Evolutionary conservation across 2,329 filamentous ascomycete species (phyloP), one percentile per base, ranked within the genome.

Genomic region (Penicillium sp.): DNA sequence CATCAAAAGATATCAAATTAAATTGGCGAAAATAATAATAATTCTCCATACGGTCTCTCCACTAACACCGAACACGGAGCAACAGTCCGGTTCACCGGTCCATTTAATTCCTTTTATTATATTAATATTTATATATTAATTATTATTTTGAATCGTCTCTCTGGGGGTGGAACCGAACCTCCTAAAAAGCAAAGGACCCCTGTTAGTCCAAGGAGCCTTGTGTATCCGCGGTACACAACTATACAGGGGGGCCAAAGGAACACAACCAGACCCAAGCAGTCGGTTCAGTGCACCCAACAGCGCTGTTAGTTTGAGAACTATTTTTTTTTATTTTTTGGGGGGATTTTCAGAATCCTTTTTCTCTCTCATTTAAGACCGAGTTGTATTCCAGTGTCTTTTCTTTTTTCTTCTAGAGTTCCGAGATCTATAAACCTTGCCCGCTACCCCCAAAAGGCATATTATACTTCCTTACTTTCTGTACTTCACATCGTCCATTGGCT

Each of bases 191-290:
- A 33, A 33, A 33, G 4, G 38, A 46, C 57, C 59, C 58, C 60
- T 64, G 60, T 57, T 60, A 61, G 57, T 52, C 58, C 43, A 43
- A 57, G 45, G 31, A 59, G 58, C 55, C 53, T 59, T 60, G 60
- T 61, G 62, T 66, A 66, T 65, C 64, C 60, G 61, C 62, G 62
- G 62, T 66, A 66, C 60, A 66, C 61, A 55, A 53, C 57, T 61
- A 64, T 60, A 65, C 59, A 60, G 63, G 62, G 63, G 62, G 61
- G 60, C 64, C 58, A 65, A 65, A 65, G 60, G 60, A 60, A 59
- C 59, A 62, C 61, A 60, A 60, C 55, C 58, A 63, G 62, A 62
- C 57, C 60, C 57, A 52, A 47, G 55, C 51, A 60, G 49, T 57
- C 54, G 58, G 59, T 60, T 36, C 58, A 55, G 57, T 62, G 57